A percentile compares a stretch with the other conserved stretches of the same genome.
phyloP scores from a whole-genome alignment of 805 yeast species.

The Saccharomycopsis olivae region DNA sequence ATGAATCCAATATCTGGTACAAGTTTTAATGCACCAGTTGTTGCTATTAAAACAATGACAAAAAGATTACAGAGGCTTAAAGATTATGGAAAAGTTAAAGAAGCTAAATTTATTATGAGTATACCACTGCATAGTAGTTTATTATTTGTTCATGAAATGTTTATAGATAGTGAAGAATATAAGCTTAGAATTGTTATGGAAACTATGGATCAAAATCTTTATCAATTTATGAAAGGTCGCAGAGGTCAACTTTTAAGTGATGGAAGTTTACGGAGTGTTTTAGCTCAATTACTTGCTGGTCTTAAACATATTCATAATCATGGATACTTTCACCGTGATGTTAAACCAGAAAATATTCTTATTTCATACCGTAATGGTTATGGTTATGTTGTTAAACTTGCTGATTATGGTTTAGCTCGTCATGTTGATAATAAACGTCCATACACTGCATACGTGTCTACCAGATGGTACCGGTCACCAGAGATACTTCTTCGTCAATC shows the following conservation, averaged over 20 bases:
- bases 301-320: slow-evolving; percentile 68
- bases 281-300: slow-evolving; percentile 66
- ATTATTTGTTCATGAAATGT: slow-evolving; percentile 68
- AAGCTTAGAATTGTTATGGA: slow-evolving; percentile 83
- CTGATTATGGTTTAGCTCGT: slow-evolving; percentile 75
- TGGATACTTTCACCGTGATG: slow-evolving; percentile 75
- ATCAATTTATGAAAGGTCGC: slow-evolving; percentile 63
- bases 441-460: slow-evolving; percentile 69
- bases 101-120: slow-evolving; percentile 52
- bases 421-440: slow-evolving; percentile 40
- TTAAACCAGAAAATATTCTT: slow-evolving; percentile 88
- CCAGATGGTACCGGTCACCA: slow-evolving; percentile 83
- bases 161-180: slow-evolving; percentile 50
- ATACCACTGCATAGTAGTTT: slow-evolving; percentile 64
- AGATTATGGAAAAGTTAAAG: slow-evolving; percentile 52
- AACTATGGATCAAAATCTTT: slow-evolving; percentile 70
- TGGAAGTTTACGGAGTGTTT: slow-evolving; percentile 50
- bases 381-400: slow-evolving; percentile 54
- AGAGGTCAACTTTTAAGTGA: slow-evolving; percentile 42
- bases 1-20: slow-evolving; percentile 27
- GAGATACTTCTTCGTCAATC: slow-evolving; percentile 61
- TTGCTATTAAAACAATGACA: slow-evolving; percentile 79
- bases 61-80: slow-evolving; percentile 40
- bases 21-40: slow-evolving; percentile 23
- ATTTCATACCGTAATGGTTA: slow-evolving; percentile 41